These are phyloP conservation scores for Wickerhamomyces sydowiorum DNA, from an alignment of 805 yeast genomes.

Conservation along the genomic window DNA sequence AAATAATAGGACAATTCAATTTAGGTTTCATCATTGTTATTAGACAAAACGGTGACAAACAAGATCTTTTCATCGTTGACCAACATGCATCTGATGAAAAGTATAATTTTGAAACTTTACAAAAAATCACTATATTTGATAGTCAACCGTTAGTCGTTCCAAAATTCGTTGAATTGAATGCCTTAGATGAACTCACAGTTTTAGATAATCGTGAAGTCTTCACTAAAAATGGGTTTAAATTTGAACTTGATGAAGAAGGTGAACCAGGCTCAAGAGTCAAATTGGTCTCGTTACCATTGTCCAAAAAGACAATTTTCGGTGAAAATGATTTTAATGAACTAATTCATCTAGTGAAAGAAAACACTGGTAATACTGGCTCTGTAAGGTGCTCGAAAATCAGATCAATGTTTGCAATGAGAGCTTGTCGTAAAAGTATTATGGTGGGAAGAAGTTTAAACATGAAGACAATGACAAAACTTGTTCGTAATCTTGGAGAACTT, in stretches of 20 bases:
- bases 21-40: conserved; percentile 86
- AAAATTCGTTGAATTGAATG: conserved; percentile 52
- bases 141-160: conserved; percentile 68
- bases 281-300: conserved; percentile 63
- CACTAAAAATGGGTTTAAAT: conserved; percentile 70
- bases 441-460: conserved; percentile 66
- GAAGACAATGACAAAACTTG: conserved; percentile 62
- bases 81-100: conserved; percentile 99
- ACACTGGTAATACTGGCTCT: conserved; percentile 33
- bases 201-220: conserved; percentile 54
- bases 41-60: conserved; percentile 29
- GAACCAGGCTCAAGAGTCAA: conserved; percentile 52
- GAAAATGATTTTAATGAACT: conserved; percentile 68
- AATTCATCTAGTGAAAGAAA: conserved; percentile 57
- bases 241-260: conserved; percentile 42
- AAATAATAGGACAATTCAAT: conserved; percentile 88
- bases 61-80: conserved; percentile 82
- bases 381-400: conserved; percentile 73
- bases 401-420: conserved; percentile 87
- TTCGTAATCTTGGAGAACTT: conserved; percentile 57
- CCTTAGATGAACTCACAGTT: conserved; percentile 73
- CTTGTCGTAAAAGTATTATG: conserved; percentile 93
- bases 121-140: conserved; percentile 48
- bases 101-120: conserved; percentile 75
- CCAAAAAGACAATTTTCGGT: conserved; percentile 65